Conservation (phyloP, 164 flowering plant genomes). For the Piper longum region DNA sequence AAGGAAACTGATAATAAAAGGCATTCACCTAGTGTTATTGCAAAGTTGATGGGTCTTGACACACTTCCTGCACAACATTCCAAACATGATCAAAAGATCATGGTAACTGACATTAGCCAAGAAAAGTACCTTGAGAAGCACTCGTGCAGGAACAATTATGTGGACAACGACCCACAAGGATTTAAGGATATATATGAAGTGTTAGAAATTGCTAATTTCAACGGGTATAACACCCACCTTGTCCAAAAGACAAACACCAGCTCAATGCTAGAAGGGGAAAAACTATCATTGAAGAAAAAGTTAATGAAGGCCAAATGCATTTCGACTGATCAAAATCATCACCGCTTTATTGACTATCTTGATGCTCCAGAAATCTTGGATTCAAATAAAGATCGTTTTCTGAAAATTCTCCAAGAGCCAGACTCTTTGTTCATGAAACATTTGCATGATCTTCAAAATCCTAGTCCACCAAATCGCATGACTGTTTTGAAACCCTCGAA, state of each 20-base stretch:
- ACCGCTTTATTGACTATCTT: slow-evolving; percentile 46
- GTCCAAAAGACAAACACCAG: slow-evolving; percentile 9
- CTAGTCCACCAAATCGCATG: slow-evolving; percentile 20
- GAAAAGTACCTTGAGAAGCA: slow-evolving; percentile 12
- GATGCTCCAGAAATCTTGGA: slow-evolving; percentile 51
- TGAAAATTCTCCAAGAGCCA: slow-evolving; percentile 62
- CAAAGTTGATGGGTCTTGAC: slow-evolving; percentile 89
- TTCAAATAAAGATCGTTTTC: slow-evolving; percentile 49
- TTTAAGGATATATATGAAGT: slow-evolving; percentile 93
- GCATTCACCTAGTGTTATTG: slow-evolving; percentile 63
- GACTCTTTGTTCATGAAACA: slow-evolving; percentile 65
- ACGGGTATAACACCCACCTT: slow-evolving; percentile 6
- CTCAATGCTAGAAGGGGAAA: slow-evolving; percentile 23
- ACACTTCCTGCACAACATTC: slow-evolving; percentile 48
- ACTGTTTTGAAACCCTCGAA: slow-evolving; percentile 21
- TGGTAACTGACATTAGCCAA: slow-evolving; percentile 9
- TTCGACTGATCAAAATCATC: slow-evolving; percentile 45
- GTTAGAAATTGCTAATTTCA: slow-evolving; percentile 22
- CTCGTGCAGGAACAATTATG: slow-evolving; percentile 18
- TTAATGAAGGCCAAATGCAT: slow-evolving; percentile 46
- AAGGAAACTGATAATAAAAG: slow-evolving; percentile 41
- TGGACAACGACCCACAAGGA: slow-evolving; percentile 30
- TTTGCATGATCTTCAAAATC: slow-evolving; percentile 35
- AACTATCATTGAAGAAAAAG: slow-evolving; percentile 42
- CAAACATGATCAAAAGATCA: slow-evolving; percentile 19